Conservation (phyloP, 345 rosid genomes). For the Theobroma cacao region DNA sequence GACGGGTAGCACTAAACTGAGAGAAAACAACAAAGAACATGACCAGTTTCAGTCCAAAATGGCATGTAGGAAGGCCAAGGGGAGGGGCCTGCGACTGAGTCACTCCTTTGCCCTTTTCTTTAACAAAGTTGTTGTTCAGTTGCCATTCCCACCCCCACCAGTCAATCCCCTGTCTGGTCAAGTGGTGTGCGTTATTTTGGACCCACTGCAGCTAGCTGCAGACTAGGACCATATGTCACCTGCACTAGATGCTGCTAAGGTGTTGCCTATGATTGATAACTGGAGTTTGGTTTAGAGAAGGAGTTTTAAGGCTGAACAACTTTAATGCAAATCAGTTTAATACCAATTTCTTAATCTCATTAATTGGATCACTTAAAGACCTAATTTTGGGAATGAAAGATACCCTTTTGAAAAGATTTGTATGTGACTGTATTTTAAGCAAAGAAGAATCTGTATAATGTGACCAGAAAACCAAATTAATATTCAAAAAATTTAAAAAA, state of each 20-base stretch:
- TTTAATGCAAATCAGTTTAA: neutral
- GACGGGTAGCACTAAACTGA: neutral
- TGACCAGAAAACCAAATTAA: no score
- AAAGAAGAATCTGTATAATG: neutral
- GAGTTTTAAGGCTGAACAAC: neutral
- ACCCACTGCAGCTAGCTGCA: neutral
- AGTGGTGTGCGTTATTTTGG: neutral
- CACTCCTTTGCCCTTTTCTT: neutral
- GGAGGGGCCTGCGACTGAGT: neutral
- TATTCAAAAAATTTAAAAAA: no score
- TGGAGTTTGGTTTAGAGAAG: neutral
- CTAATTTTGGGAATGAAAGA: neutral
- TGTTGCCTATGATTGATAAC: neutral
- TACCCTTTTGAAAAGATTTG: neutral
- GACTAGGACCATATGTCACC: neutral
- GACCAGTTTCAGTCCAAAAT: neutral
- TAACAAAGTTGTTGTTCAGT: neutral
- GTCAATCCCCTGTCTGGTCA: neutral
- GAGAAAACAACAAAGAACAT: neutral
- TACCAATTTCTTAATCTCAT: neutral
- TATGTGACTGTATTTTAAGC: neutral
- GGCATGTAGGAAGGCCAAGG: neutral
- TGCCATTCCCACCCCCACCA: neutral
- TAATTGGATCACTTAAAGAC: neutral
- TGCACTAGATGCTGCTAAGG: neutral